These are phyloP conservation scores for Pyrrhoderma noxium DNA, from an alignment of 1,284 basidiomycete genomes.

Conservation along the genomic window DNA sequence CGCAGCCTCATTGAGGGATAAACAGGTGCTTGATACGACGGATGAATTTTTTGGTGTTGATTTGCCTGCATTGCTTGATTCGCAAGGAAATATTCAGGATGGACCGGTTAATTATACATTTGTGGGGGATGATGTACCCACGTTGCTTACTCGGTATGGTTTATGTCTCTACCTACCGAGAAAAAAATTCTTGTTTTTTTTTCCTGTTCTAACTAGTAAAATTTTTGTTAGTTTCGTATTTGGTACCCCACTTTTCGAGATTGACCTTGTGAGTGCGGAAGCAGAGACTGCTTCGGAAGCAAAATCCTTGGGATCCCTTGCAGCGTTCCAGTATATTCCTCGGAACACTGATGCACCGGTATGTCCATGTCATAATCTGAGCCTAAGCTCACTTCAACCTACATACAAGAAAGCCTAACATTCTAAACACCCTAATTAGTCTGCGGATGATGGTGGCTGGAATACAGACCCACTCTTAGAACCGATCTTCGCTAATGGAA, in stretches of 20 bases:
- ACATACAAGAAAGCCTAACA: too few relatives aligned
- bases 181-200: neutral
- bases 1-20: slow-evolving; percentile 39
- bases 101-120: slow-evolving; percentile 47
- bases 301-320: slow-evolving; percentile 35
- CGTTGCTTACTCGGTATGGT: slow-evolving; percentile 35
- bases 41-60: slow-evolving; percentile 37
- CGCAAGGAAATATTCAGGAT: slow-evolving; percentile 32
- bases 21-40: slow-evolving; percentile 44
- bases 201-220: neutral
- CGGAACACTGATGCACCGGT: slow-evolving; percentile 34
- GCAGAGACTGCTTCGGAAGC: slow-evolving; percentile 23
- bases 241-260: slow-evolving; percentile 43
- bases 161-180: neutral
- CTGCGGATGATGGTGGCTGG: slow-evolving; percentile 32
- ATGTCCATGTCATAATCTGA: slow-evolving; percentile 16
- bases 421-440: slow-evolving; percentile 19
- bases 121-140: slow-evolving; percentile 36
- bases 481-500: slow-evolving; percentile 49
- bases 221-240: slow-evolving; percentile 36
- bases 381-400: too few relatives aligned
- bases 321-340: slow-evolving; percentile 30
- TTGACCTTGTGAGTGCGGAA: slow-evolving; percentile 37
- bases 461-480: slow-evolving; percentile 31
- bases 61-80: slow-evolving; percentile 37